A percentile compares a stretch with the other conserved stretches of the same genome.
Evolutionary conservation across 208 protist genomes (phyloP).

Genomic region (Wallacemonas rigidus): DNA sequence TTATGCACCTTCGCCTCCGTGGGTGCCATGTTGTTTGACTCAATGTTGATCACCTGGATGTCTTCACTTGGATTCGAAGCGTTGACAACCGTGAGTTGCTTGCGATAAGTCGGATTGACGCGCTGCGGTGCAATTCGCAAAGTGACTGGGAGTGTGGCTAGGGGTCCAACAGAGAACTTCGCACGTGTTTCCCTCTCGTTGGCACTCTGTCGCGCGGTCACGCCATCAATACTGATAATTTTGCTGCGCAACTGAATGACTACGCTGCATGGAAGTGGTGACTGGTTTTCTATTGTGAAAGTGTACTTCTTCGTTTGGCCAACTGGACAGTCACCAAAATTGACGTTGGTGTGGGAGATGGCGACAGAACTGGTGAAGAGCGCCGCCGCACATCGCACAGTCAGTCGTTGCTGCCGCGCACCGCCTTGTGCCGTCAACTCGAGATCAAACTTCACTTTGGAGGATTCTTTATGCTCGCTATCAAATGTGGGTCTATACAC

Average conservation of each 20-base stretch:
- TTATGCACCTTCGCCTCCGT: conserved; percentile 82
- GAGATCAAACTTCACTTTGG: conserved; percentile 76
- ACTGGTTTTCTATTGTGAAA: conserved; percentile 80
- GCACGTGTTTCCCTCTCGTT: conserved; percentile 55
- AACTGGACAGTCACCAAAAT: conserved; percentile 86
- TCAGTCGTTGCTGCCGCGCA: conserved; percentile 50
- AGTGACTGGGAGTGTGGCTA: conserved; percentile 63
- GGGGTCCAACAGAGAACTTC: conserved; percentile 73
- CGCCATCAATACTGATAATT: conserved; percentile 82
- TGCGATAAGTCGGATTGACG: conserved; percentile 86
- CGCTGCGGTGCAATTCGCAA: conserved; percentile 79
- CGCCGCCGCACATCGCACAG: conserved; percentile 64
- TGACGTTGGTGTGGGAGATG: conserved; percentile 61
- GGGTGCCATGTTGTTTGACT: conserved; percentile 88
- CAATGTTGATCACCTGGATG: conserved; percentile 80
- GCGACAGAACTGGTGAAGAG: conserved; percentile 85
- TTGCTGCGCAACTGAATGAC: conserved; percentile 84
- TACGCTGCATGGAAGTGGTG: conserved; percentile 67
- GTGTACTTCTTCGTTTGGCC: conserved; percentile 75
- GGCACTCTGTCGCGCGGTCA: conserved; percentile 24
- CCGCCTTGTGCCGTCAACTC: conserved; percentile 43
- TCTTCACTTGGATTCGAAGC: conserved; percentile 73
- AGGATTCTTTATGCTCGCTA: conserved; percentile 47
- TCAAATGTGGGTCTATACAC: conserved; percentile 67
- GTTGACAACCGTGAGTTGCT: conserved; percentile 85